A percentile compares a stretch with the other conserved stretches of the same genome.
Evolutionary conservation across 768 basidiomycete species (phyloP).

Genomic region (Podaxis sp.): DNA sequence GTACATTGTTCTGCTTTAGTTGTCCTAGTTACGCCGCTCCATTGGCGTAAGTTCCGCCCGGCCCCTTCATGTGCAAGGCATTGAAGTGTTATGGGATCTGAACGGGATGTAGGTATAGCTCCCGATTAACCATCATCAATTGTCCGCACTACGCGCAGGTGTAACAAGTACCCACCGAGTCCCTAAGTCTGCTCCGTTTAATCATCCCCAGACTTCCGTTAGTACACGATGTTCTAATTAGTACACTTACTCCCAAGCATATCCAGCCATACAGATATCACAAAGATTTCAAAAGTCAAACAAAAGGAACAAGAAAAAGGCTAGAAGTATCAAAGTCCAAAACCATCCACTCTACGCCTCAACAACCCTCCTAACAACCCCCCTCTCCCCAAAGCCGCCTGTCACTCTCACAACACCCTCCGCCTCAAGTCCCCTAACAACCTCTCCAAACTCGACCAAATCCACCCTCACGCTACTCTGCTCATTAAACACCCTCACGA

Average conservation of each 20-base stretch:
- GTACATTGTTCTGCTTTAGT: background rate
- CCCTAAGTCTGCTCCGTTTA: background rate
- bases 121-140: no score
- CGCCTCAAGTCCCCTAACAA: conserved; percentile 73
- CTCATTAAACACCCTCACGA: conserved; percentile 70
- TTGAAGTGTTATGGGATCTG: no score
- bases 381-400: conserved; percentile 76
- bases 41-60: no score
- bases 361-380: conserved; percentile 70
- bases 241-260: background rate
- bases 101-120: no score
- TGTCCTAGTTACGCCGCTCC: no score
- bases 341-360: background rate
- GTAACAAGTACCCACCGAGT: no score
- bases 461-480: conserved; percentile 88
- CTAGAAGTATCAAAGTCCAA: background rate
- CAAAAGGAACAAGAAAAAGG: background rate
- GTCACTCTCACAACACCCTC: conserved; percentile 86
- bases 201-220: background rate
- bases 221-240: background rate
- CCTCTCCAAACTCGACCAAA: conserved; percentile 75
- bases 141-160: no score
- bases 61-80: no score
- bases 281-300: background rate
- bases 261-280: background rate